phyloP scores from a whole-genome alignment of 352 stramenopile genomes.

The Nothophytophthora sp. region DNA sequence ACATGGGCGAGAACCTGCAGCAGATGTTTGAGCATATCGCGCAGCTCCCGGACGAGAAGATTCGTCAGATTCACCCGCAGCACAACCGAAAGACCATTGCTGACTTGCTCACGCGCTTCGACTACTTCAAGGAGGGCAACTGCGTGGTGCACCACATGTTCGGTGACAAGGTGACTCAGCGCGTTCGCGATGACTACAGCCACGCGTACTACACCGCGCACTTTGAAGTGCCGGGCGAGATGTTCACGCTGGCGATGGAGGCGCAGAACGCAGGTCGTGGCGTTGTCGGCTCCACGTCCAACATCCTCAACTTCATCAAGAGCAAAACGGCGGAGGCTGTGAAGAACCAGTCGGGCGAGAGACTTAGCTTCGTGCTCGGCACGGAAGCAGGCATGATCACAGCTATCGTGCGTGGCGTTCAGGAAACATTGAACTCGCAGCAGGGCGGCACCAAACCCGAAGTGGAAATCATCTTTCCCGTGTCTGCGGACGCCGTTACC shows the following conservation, averaged over 20 bases:
- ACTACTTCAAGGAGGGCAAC: constrained; percentile 97
- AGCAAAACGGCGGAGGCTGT: constrained; percentile 91
- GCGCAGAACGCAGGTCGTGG: constrained; percentile 90
- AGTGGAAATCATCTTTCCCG: constrained; percentile 97
- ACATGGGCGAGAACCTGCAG: constrained; percentile 98
- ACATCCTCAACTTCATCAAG: constrained; percentile 98
- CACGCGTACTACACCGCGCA: constrained; percentile 96
- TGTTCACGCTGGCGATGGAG: constrained; percentile 98
- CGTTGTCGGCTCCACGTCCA: constrained; percentile 96
- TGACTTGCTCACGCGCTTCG: constrained; percentile 84
- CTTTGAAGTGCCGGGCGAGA: constrained; percentile 98
- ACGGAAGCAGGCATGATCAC: constrained; percentile 98
- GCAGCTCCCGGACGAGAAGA: constrained; percentile 79
- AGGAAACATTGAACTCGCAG: constrained; percentile 67
- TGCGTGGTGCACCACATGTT: constrained; percentile 99
- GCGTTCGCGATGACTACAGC: constrained; percentile 90
- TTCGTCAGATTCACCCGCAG: constrained; percentile 80
- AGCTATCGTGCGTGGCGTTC: constrained; percentile 95
- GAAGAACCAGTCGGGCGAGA: constrained; percentile 58
- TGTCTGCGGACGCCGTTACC: constrained; percentile 92
- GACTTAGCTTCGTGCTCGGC: constrained; percentile 94
- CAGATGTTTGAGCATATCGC: constrained; percentile 91
- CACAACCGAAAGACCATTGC: constrained; percentile 86
- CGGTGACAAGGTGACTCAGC: constrained; percentile 92
- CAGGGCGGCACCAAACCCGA: constrained; percentile 64